Base-by-base conservation (phyloP, 2,329 filamentous ascomycete genomes). In the Cercospora zeina region DNA sequence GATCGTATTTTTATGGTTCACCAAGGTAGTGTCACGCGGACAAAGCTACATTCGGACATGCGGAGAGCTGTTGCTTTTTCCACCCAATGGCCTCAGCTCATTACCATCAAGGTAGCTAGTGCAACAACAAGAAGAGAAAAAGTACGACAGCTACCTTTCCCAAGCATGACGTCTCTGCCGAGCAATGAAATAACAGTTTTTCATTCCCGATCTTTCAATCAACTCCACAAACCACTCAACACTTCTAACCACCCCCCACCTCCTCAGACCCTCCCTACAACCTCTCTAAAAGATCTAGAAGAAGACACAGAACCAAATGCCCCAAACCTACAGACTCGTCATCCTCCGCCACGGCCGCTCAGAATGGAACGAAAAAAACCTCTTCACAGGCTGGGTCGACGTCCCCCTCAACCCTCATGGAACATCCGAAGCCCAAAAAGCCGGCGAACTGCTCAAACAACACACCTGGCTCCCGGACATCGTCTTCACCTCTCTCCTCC, bases 361-460 rank as follows among this genome's bases (percentile, higher is more conserved):
- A 7, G 58, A 61, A 57, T 65, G 61, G 63, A 63, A 65, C 59
- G 58, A 61, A 30, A 63, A 63, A 49, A 61, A 63, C 30, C 61
- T 63, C 54, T 65, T 65, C 54, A 65, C 63, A n/a, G 63, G 63
- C 58, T 63, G 63, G 58, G 63, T 65, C 49, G 63, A 65, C 61
- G 61, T 65, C 11, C 63, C 63, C 0, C 58, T 65, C 33, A 62
- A 63, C 54, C 21, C 34, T 16, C 58, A 65, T 59, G 63, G 61
- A 24, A 54, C 27, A 21, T 31, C 37, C 33, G 63, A 61, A 62
- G 61, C 63, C n/a, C 51, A 56, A n/a, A 49, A 58, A 53, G 63
- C 63, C 37, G 63, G 42, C 21, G 24, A 27, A 49, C 42, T 49
- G 4, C 42, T 49, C 42, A 49, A 49, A 27, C 21, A n/a, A 27